phyloP scores from a whole-genome alignment of 1,284 basidiomycete species.

The Ceratobasidium sp. region DNA sequence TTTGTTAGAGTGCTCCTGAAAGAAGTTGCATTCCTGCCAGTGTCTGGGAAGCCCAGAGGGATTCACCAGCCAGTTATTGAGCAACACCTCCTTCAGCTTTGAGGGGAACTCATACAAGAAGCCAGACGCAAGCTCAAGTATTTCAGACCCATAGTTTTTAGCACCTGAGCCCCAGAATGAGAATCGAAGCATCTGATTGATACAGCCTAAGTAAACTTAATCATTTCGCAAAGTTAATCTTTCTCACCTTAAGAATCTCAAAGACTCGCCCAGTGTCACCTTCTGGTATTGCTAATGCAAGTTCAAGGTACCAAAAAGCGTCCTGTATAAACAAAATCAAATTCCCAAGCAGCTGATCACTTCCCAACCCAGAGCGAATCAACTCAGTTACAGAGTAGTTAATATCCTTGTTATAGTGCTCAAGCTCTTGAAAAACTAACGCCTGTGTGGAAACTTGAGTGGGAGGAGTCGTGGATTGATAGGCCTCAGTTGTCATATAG shows the following conservation, averaged over 20 bases:
- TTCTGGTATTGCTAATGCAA: conserved; percentile 58
- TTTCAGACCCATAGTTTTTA: conserved; percentile 54
- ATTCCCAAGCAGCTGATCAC: conserved; percentile 61
- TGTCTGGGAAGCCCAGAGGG: conserved; percentile 50
- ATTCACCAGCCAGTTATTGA: conserved; percentile 53
- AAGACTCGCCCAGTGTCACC: conserved; percentile 60
- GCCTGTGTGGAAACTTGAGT: not conserved
- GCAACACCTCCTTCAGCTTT: conserved; percentile 45
- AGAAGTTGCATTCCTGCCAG: conserved; percentile 52
- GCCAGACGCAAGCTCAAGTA: conserved; percentile 52
- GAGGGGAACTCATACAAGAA: conserved; percentile 53
- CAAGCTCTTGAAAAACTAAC: not conserved
- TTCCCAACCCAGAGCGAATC: conserved; percentile 7
- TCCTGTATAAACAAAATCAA: conserved; percentile 59
- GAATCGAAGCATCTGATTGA: conserved; percentile 41
- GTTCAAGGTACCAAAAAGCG: conserved; percentile 58
- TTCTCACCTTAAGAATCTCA: conserved; percentile 57
- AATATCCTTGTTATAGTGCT: not conserved
- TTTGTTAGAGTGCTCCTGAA: conserved; percentile 54
- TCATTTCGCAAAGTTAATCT: conserved; percentile 43
- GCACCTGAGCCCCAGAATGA: conserved; percentile 54
- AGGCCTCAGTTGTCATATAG: conserved; percentile 33
- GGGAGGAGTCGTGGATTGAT: not conserved
- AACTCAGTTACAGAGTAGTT: conserved; percentile 1
- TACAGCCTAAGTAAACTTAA: too few relatives aligned